Evolutionary conservation across 257 asterid species (phyloP), one percentile per base, ranked within the genome.

Genomic region (Ilex asprella): DNA sequence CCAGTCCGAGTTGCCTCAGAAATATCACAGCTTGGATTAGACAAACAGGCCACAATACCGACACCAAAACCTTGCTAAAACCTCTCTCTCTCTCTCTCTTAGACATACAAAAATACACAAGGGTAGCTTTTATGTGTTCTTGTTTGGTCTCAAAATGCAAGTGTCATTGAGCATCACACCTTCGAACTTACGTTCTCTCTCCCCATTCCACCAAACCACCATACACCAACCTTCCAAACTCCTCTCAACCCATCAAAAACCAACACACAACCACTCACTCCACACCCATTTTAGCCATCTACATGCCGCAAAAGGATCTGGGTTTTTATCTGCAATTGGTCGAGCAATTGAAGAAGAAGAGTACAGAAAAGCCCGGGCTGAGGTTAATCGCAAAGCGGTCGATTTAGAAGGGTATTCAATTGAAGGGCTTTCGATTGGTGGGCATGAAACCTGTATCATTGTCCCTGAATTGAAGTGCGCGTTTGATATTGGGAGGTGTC

Each of bases 401-500:
- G 87, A 73, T 15, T 71, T 82, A 29, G 95, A 81, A 16, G 94
- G 95, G 3, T 93, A 83, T 69, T 83, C 96, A 0, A 62, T 93
- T 11, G 97, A 93, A 72, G 97, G 99, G 7, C 30, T 82, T 21
- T 93, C 99, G 44, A 63, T 93, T 69, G 99, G 99, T 8, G 99
- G 99, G 65, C 97, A 82, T 32, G 99, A 93, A 56, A 93, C 97
- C 21, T 93, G 99, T 67, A 82, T 93, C 58, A 81, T 93, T 62
- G 89, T 89, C 69, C 99, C 97, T n/a, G 89, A 93, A 69, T 76
- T 93, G 66, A 93, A 93, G 78, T 62, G 75, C 29, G 99, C 95
- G 59, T 93, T 89, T 67, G 99, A 93, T 58, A 89, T 93, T 62
- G 99, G 99, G 82, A 80, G 95, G 84, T 89, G 97, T 66, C 99